Percentiles rank a stretch among this genome's conserved stretches.
Conservation (phyloP, 1,284 basidiomycete genomes). For the Cryptococcus sp. region DNA sequence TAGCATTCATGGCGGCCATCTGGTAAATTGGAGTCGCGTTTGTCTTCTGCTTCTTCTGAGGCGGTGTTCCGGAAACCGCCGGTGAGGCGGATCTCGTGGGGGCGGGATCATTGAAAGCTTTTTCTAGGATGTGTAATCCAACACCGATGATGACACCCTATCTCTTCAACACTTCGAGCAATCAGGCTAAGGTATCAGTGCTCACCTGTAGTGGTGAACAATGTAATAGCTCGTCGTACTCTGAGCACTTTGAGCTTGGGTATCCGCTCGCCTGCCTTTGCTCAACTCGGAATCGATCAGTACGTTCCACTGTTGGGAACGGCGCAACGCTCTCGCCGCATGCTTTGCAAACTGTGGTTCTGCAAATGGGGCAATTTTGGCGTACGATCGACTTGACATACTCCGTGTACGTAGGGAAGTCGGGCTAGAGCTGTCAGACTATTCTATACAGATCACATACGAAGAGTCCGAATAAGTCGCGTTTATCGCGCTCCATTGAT, state of each 20-base stretch:
- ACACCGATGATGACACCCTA: constrained; percentile 78
- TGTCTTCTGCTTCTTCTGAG: constrained; percentile 50
- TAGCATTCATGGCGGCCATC: not conserved
- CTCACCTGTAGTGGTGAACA: constrained; percentile 65
- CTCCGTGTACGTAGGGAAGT: constrained; percentile 65
- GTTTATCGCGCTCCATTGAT: not conserved
- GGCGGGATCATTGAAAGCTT: constrained; percentile 13
- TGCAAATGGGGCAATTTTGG: constrained; percentile 62
- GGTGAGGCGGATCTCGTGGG: constrained; percentile 17
- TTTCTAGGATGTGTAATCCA: constrained; percentile 57
- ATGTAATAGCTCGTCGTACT: constrained; percentile 67
- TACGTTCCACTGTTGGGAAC: no score
- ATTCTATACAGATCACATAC: not conserved
- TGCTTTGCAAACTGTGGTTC: constrained; percentile 67
- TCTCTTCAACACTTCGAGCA: not conserved
- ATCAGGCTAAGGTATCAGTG: not conserved
- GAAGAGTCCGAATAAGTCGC: no score
- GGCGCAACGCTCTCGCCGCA: constrained; percentile 59
- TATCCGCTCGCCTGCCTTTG: no score
- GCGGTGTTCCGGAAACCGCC: constrained; percentile 22
- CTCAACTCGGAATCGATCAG: no score
- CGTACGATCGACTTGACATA: constrained; percentile 59
- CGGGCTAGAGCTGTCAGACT: constrained; percentile 51
- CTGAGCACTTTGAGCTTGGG: constrained; percentile 3
- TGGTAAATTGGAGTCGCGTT: not conserved